These are phyloP conservation scores for Borovskyia barvae DNA, from an alignment of 208 protist species.

Conservation along the genomic window DNA sequence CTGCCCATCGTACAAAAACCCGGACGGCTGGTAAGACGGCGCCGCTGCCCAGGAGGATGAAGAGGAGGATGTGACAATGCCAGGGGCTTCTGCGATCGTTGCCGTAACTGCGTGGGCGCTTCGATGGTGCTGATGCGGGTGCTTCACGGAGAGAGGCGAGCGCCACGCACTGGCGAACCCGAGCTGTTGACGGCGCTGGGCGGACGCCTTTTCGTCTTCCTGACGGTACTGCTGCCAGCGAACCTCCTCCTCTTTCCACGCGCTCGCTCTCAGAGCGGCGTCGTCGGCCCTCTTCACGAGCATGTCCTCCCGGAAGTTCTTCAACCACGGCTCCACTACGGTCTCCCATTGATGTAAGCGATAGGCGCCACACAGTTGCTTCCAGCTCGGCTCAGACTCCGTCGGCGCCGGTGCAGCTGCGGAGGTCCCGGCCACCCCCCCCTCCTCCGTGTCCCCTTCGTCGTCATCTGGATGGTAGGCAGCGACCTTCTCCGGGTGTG, in stretches of 20 bases:
- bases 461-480: slow-evolving; percentile 32
- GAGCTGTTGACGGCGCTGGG: slow-evolving; percentile 5
- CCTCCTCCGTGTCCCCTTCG: slow-evolving; percentile 15
- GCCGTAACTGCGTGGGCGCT: neutral
- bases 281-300: slow-evolving; percentile 12
- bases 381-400: slow-evolving; percentile 11
- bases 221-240: slow-evolving; percentile 38
- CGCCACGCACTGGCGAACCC: slow-evolving; percentile 19
- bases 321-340: slow-evolving; percentile 29
- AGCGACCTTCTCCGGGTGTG: slow-evolving; percentile 22
- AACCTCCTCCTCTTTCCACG: slow-evolving; percentile 25
- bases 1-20: neutral
- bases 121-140: neutral
- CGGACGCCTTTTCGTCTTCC: slow-evolving; percentile 24
- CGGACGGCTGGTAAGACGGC: slow-evolving; percentile 12
- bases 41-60: slow-evolving; percentile 6
- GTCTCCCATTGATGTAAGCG: slow-evolving; percentile 36
- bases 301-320: slow-evolving; percentile 11
- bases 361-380: slow-evolving; percentile 31
- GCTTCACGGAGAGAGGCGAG: slow-evolving; percentile 24
- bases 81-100: neutral
- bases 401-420: neutral
- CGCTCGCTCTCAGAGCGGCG: slow-evolving; percentile 3
- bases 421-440: neutral
- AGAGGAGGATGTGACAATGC: too few relatives aligned